Evolutionary conservation across 106 monocot species (phyloP), one percentile per base, ranked within the genome.

Genomic region (Allium cepa): DNA sequence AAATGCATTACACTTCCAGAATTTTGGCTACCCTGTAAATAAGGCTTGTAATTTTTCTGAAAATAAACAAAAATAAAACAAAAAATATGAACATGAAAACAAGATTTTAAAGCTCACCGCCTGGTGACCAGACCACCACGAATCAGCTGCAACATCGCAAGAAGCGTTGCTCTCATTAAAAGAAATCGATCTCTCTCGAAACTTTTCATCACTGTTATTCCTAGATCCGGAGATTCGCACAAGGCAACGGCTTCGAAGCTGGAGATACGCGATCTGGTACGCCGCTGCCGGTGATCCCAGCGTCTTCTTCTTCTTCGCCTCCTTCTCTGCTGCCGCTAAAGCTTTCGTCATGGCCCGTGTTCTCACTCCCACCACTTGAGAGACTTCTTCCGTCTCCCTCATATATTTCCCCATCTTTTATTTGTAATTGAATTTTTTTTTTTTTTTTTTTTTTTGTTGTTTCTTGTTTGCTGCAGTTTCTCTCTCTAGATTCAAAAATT

Each of bases 271-370:
- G 58, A 75, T 68, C 67, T 68, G 57, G 17, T 67, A 56, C 49
- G 66, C 67, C 51, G 51, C 74, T 47, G 69, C 10, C 49, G 67
- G 60, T 26, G 67, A 16, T 22, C 8, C 49, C 3, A 10, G 47
- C 17, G 49, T 11, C 36, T 16, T n/a, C 56, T 53, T 50, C 66
- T 55, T 64, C 58, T 47, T 65, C 49, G 52, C 66, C 49, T 50
- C 49, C 15, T 47, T 56, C 48, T 47, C 63, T 67, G 59, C 50
- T 13, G 59, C 74, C 0, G 59, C 74, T 18, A 75, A 63, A 7
- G 74, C 74, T 14, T 59, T 10, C 48, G 74, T 75, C 67, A 58
- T 75, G 22, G 74, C 74, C 67, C 74, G 66, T 11, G 74, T 75
- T 60, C 67, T 49, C 60, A 75, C 67, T 12, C 74, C 74, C 10